Evolutionary conservation across 116 monocot genomes (phyloP), one percentile per base, ranked within the genome.

Genomic region (Zostera marina): DNA sequence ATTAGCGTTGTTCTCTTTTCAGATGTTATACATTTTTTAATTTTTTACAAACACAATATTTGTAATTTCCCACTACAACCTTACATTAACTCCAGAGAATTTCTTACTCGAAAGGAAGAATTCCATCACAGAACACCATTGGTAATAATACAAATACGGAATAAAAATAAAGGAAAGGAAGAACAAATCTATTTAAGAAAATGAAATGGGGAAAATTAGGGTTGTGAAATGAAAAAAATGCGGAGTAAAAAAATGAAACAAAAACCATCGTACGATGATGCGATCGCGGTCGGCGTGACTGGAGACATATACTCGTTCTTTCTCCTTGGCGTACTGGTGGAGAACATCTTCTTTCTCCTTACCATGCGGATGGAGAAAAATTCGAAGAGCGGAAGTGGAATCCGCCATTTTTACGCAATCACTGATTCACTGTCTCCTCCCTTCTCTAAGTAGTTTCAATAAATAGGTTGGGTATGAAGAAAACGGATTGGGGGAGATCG

Each of bases 251-350:
- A n/a, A n/a, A n/a, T n/a, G n/a, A n/a, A n/a, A 13, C 26, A 40
- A 22, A 44, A 51, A 9, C 52, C 43, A 38, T 52, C 68, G 70
- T 67, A 93, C 87, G 24, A 79, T 67, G 58, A 94, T 68, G 22
- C 82, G 77, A 58, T 82, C 78, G 2, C 94, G 94, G 39, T 96
- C 88, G 32, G 75, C 80, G 57, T 88, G 85, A 76, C 76, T 71
- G 63, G 88, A 82, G 42, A 79, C 72, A 47, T 59, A 62, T 19
- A 68, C 66, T 24, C 70, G 66, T 16, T 69, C 44, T 11, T 72
- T 70, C 17, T 94, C 85, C 52, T 79, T 79, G 20, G 67, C 57
- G 53, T 76, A 73, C 46, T 80, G 77, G 75, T 74, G 75, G 64
- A 96, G 94, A 25, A 81, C 32, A 5, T 32, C 5, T 32, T 32